A percentile compares a stretch with the other conserved stretches of the same genome.
Conservation (phyloP, 2,329 filamentous ascomycete genomes). For the Fusarium kyushuense region DNA sequence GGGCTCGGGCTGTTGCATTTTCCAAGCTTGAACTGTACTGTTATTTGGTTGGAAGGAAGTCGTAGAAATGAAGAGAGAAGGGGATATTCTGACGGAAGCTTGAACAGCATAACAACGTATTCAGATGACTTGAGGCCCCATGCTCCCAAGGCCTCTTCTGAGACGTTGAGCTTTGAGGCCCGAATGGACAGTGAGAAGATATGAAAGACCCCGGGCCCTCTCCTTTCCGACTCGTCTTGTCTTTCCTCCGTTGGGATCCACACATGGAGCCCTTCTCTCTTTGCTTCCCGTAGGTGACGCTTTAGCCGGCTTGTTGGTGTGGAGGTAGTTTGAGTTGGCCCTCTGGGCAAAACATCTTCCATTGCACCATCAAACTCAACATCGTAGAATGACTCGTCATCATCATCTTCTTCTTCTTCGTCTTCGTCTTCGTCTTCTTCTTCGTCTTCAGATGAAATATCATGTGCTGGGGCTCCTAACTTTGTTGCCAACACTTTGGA, state of each 20-base stretch:
- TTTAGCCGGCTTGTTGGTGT: constrained; percentile 29
- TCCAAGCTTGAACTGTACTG: constrained; percentile 72
- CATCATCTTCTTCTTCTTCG: not conserved
- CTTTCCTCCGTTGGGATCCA: constrained; percentile 68
- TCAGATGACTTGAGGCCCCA: constrained; percentile 77
- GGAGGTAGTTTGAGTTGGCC: not conserved
- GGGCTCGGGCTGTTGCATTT: constrained; percentile 81
- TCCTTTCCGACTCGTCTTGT: constrained; percentile 44
- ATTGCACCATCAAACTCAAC: constrained; percentile 32
- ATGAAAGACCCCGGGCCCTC: constrained; percentile 43
- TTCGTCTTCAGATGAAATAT: not conserved
- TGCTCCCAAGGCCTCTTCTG: constrained; percentile 78
- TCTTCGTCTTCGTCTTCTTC: too few relatives aligned
- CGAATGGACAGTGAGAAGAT: constrained; percentile 76
- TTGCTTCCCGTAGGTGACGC: constrained; percentile 63
- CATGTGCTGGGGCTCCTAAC: constrained; percentile 6
- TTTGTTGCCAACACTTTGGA: constrained; percentile 30
- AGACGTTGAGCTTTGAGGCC: constrained; percentile 76
- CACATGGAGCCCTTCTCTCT: constrained; percentile 76
- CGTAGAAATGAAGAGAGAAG: constrained; percentile 66
- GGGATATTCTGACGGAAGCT: constrained; percentile 72
- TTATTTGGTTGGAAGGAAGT: constrained; percentile 53
- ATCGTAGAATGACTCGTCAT: constrained; percentile 25
- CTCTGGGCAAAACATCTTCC: constrained; percentile 28
- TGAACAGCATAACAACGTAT: constrained; percentile 80